These are phyloP conservation scores for Cyberlindnera americana DNA, from an alignment of 805 yeast species.

Conservation along the genomic window DNA sequence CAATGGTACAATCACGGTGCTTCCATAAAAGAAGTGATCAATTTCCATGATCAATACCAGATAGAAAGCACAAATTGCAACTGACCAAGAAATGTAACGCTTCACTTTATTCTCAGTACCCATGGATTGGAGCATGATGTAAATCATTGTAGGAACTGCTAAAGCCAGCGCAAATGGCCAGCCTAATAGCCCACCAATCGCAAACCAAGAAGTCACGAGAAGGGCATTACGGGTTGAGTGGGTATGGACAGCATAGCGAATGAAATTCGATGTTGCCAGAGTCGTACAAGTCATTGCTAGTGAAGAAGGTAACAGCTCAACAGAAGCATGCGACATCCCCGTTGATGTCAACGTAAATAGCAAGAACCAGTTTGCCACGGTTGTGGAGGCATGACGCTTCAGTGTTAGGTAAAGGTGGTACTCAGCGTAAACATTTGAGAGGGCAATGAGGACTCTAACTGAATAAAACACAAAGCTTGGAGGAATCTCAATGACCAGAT, in stretches of 20 bases:
- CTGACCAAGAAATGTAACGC: conserved; percentile 25
- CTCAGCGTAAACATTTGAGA: conserved; percentile 48
- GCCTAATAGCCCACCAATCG: conserved; percentile 75
- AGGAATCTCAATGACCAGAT: conserved; percentile 7
- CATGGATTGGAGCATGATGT: conserved; percentile 17
- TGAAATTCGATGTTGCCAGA: conserved; percentile 39
- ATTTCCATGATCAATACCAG: conserved; percentile 33
- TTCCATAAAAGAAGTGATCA: conserved; percentile 63
- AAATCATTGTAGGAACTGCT: conserved; percentile 45
- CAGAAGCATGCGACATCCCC: conserved; percentile 87
- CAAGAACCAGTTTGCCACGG: conserved; percentile 53
- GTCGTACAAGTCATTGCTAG: conserved; percentile 59
- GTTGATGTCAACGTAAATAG: conserved; percentile 61
- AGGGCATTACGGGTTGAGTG: conserved; percentile 23
- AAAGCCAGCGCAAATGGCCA: conserved; percentile 85
- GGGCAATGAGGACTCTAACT: conserved; percentile 44
- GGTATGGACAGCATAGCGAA: conserved; percentile 27
- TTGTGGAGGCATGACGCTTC: conserved; percentile 19
- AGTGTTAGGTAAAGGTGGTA: conserved; percentile 44
- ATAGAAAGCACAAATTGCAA: conserved; percentile 23
- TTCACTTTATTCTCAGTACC: conserved; percentile 6
- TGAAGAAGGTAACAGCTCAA: conserved; percentile 80
- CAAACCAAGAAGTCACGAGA: conserved; percentile 39
- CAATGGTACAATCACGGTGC: conserved; percentile 64
- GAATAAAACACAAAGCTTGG: conserved; percentile 45